Evolutionary conservation across 2,329 filamentous ascomycete species (phyloP).

Genomic region (Diaporthe humulicola): DNA sequence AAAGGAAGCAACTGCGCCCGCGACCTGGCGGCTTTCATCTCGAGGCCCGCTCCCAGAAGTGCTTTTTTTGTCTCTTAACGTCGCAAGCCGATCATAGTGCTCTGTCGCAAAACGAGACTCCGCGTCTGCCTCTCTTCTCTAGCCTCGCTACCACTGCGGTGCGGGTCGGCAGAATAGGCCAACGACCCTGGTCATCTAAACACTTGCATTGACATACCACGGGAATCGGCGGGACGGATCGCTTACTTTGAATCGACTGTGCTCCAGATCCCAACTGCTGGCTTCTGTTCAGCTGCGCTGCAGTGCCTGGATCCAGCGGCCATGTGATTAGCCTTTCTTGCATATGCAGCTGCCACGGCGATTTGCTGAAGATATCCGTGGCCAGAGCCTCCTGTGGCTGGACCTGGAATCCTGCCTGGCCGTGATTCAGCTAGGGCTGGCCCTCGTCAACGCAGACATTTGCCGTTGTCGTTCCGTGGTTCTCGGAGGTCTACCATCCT

Average conservation of each 20-base stretch:
- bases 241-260: slow-evolving; percentile 34
- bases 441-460: background rate
- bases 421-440: slow-evolving; percentile 14
- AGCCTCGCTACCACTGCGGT: slow-evolving; percentile 28
- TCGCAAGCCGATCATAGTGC: slow-evolving; percentile 28
- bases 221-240: slow-evolving; percentile 37
- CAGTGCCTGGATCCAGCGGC: slow-evolving; percentile 13
- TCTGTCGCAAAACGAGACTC: slow-evolving; percentile 32
- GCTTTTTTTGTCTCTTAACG: slow-evolving; percentile 17
- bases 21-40: background rate
- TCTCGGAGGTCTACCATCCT: background rate
- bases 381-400: slow-evolving; percentile 35
- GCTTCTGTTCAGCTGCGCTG: slow-evolving; percentile 22
- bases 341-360: slow-evolving; percentile 31
- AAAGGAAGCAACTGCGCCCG: background rate
- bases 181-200: slow-evolving; percentile 14
- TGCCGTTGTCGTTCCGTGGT: background rate
- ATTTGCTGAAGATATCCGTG: slow-evolving; percentile 19
- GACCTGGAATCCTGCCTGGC: background rate
- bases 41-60: background rate
- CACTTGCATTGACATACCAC: slow-evolving; percentile 37
- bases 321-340: slow-evolving; percentile 31
- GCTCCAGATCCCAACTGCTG: slow-evolving; percentile 21
- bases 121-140: slow-evolving; percentile 34
- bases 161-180: slow-evolving; percentile 22